Evolutionary conservation across 768 basidiomycete genomes (phyloP).

Genomic region (Holtermanniella nyarrowii): DNA sequence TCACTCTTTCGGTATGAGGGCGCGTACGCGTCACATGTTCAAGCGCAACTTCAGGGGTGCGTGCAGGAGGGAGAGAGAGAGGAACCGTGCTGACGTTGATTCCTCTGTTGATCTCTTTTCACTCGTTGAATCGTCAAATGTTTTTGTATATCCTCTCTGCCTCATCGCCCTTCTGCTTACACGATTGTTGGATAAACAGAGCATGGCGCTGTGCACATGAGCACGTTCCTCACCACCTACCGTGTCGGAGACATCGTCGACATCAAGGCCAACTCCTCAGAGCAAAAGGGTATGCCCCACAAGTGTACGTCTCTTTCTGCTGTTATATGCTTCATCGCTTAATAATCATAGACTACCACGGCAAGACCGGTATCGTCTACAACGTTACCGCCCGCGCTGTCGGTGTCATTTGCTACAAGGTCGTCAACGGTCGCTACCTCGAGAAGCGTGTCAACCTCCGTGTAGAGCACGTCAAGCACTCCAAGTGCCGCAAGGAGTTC

Average conservation of each 20-base stretch:
- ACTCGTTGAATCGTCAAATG: neutral
- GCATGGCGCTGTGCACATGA: constrained; percentile 78
- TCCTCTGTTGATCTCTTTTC: neutral
- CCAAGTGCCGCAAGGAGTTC: constrained; percentile 96
- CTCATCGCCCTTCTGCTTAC: neutral
- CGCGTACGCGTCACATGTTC: constrained; percentile 99
- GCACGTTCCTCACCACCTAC: constrained; percentile 88
- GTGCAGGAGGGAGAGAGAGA: constrained; percentile 20
- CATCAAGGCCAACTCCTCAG: constrained; percentile 97
- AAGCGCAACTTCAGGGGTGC: constrained; percentile 95
- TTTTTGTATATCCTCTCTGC: neutral
- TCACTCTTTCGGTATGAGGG: constrained; percentile 99
- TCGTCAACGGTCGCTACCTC: constrained; percentile 96
- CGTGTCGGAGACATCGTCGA: constrained; percentile 97
- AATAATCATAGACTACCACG: constrained; percentile 43
- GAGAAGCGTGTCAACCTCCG: constrained; percentile 99
- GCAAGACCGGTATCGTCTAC: constrained; percentile 96
- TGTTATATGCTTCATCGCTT: neutral
- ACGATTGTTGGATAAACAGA: constrained; percentile 46
- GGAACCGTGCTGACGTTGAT: constrained; percentile 1
- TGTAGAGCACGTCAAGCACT: constrained; percentile 90
- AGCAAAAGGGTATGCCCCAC: constrained; percentile 99
- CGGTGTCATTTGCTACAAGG: constrained; percentile 94
- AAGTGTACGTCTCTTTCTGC: constrained; percentile 59
- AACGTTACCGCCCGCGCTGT: constrained; percentile 92